A percentile compares a stretch with the other conserved stretches of the same genome.
Conservation (phyloP, 768 basidiomycete species). For the Russula sp. region DNA sequence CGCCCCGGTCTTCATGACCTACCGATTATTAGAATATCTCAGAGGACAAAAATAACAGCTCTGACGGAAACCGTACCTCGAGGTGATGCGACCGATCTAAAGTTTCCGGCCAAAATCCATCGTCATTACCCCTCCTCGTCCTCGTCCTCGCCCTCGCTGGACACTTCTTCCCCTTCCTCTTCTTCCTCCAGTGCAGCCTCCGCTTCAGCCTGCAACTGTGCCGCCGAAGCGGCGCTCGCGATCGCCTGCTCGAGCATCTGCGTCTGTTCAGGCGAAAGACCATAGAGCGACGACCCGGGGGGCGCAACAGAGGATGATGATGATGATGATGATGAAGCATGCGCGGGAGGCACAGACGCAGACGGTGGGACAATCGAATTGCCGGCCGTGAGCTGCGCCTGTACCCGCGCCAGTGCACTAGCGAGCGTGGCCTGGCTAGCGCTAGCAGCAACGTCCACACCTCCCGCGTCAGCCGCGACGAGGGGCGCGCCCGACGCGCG, state of each 20-base stretch:
- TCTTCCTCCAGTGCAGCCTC: constrained; percentile 71
- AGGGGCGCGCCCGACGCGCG: constrained; percentile 4
- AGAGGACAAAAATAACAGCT: too few relatives aligned
- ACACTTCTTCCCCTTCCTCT: constrained; percentile 39
- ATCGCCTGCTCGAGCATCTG: constrained; percentile 65
- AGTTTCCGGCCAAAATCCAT: neutral
- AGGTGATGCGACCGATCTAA: too few relatives aligned
- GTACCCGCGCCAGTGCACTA: constrained; percentile 65
- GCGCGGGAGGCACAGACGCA: constrained; percentile 7
- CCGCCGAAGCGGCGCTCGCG: constrained; percentile 63
- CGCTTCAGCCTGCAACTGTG: constrained; percentile 72
- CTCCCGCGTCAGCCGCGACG: constrained; percentile 26
- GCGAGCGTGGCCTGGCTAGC: constrained; percentile 62
- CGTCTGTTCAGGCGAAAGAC: constrained; percentile 67
- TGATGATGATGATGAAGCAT: neutral
- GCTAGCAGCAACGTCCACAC: constrained; percentile 32
- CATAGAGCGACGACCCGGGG: constrained; percentile 48
- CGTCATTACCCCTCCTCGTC: neutral
- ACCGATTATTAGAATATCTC: too few relatives aligned
- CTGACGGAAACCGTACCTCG: too few relatives aligned
- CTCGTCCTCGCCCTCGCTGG: constrained; percentile 34
- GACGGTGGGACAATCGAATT: constrained; percentile 7
- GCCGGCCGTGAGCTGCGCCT: constrained; percentile 36
- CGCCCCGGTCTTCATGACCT: too few relatives aligned
- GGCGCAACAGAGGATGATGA: neutral